Base-by-base conservation (phyloP, 2,329 filamentous ascomycete genomes). In the Mycogone perniciosa region DNA sequence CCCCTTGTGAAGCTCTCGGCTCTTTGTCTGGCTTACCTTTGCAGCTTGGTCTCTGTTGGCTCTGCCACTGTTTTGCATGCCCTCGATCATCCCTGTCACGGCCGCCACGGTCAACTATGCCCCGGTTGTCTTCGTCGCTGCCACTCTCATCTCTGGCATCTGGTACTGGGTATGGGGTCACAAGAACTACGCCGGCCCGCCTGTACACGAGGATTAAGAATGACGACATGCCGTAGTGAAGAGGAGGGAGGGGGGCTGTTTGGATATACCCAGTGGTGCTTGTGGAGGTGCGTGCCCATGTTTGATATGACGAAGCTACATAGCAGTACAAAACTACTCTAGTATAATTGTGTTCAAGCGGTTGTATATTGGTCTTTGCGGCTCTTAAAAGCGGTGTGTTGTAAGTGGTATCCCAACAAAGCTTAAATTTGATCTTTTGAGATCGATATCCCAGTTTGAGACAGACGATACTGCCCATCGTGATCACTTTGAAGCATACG, bases 11-110 rank as follows among this genome's bases (percentile, higher is more conserved):
- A 44, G 58, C 9, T 26, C 4, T 7, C 8, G 9, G 8, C 8
- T 47, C 6, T 31, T 35, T n/a, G n/a, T 31, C 52, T 48, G 30
- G 50, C 29, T 11, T 44, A 26, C 10, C 47, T 39, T 44, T 10
- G 48, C 57, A 83, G 80, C 70, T 47, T 89, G 85, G 85, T 84
- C 81, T 49, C 58, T 76, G 10, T 76, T 89, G 48, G 84, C 83
- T 34, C 79, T 88, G 47, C 84, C 85, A 1, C 77, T 89, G 11
- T 89, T 89, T 74, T 89, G 82, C 67, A 86, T 87, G 82, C 85
- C 84, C 0, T 76, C 81, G 0, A 67, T 68, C 40, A 70, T 86
- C n/a, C 81, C 81, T 5, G 81, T 86, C 37, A 76, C 75, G 0
- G 67, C 62, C 31, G 63, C 68, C 13, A 76, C 72, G 37, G 84